Conservation (phyloP, 2,329 filamentous ascomycete species). For the Ambrosiella beaveri region DNA sequence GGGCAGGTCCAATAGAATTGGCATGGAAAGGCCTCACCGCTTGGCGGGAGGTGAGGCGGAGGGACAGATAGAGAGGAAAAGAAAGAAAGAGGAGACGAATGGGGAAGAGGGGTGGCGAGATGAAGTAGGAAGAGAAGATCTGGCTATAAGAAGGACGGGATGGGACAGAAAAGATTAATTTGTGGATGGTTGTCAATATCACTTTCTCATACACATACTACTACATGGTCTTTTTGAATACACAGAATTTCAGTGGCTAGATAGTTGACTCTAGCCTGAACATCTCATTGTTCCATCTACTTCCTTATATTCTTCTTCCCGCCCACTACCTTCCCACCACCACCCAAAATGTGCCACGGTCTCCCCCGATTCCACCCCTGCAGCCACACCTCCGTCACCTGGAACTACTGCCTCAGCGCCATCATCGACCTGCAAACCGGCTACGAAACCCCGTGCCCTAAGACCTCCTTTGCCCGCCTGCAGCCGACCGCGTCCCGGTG, state of each 20-base stretch:
- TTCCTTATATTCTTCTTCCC: not conserved
- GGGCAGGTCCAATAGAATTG: not conserved
- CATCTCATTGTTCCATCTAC: too few relatives aligned
- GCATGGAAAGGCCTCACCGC: not conserved
- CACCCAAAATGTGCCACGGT: conserved; percentile 33
- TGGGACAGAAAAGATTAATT: too few relatives aligned
- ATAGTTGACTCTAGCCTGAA: too few relatives aligned
- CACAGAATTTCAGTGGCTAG: too few relatives aligned
- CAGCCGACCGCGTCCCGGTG: conserved; percentile 29
- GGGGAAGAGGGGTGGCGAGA: too few relatives aligned
- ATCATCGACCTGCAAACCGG: conserved; percentile 32
- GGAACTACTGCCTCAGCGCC: conserved; percentile 33
- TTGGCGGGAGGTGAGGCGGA: not conserved
- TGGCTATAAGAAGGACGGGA: too few relatives aligned
- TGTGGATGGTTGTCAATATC: too few relatives aligned
- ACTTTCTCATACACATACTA: too few relatives aligned
- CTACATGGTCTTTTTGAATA: too few relatives aligned
- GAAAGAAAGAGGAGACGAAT: too few relatives aligned
- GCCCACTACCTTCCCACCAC: not conserved
- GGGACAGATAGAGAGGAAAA: not conserved
- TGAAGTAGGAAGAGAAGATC: too few relatives aligned
- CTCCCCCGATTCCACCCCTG: conserved; percentile 36
- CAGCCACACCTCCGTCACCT: conserved; percentile 36
- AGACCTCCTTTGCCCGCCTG: conserved; percentile 29
- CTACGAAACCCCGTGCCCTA: conserved; percentile 31